Percentiles rank a stretch among this genome's conserved stretches.
These are phyloP conservation scores for Daldinia eschscholtzii DNA, from an alignment of 2,329 filamentous ascomycete genomes.

Conservation along the genomic window DNA sequence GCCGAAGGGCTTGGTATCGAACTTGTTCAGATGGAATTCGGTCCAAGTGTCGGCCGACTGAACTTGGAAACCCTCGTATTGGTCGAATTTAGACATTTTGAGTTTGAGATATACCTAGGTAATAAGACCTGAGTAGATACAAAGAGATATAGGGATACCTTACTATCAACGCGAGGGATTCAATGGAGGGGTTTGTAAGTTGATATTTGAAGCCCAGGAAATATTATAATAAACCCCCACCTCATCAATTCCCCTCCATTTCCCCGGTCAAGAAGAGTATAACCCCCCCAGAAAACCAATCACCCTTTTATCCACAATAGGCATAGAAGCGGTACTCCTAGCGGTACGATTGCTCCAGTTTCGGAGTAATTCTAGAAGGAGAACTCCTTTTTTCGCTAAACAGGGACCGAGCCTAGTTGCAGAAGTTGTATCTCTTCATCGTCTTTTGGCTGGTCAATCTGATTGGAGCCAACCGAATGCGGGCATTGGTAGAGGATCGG, in stretches of 20 bases:
- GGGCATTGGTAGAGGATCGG: conserved; percentile 54
- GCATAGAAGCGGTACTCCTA: conserved; percentile 14
- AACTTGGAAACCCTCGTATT: conserved; percentile 73
- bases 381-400: conserved; percentile 21
- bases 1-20: conserved; percentile 86
- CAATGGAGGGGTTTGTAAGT: conserved; percentile 17
- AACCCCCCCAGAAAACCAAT: conserved; percentile 7
- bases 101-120: conserved; percentile 23
- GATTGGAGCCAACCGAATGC: conserved; percentile 49
- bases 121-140: neutral
- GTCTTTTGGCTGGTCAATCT: conserved; percentile 42
- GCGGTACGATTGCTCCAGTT: conserved; percentile 11
- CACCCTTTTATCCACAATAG: conserved; percentile 34
- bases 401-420: conserved; percentile 35
- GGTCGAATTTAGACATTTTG: conserved; percentile 68
- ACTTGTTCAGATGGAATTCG: conserved; percentile 78
- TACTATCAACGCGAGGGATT: conserved; percentile 20
- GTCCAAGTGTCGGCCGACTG: conserved; percentile 66
- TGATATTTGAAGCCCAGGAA: conserved; percentile 29
- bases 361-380: conserved; percentile 24
- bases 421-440: neutral
- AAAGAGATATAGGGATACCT: conserved; percentile 9
- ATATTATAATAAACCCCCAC: neutral
- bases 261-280: conserved; percentile 8
- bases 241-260: conserved; percentile 7